Evolutionary conservation across 2,329 filamentous ascomycete species (phyloP).

Genomic region (Phyllosticta citribraziliensis): DNA sequence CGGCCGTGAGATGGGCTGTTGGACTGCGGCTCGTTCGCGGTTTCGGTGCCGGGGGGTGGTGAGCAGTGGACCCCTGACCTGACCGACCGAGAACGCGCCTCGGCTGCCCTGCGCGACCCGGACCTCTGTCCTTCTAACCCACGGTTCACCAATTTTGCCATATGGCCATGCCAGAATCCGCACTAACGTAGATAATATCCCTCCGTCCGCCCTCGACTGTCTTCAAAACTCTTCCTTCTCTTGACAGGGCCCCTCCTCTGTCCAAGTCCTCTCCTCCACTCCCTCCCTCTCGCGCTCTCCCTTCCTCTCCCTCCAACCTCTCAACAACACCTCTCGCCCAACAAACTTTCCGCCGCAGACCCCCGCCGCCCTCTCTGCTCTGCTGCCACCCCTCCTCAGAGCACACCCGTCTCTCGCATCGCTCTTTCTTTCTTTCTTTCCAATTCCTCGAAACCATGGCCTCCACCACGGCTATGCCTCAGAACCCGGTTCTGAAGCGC

Average conservation of each 20-base stretch:
- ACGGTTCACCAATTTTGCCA: constrained; percentile 4
- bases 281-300: not conserved
- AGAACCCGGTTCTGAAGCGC: constrained; percentile 34
- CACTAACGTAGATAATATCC: not conserved
- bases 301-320: not conserved
- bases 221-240: not conserved
- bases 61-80: not conserved
- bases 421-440: not conserved
- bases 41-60: not conserved
- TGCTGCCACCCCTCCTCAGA: not conserved
- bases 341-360: constrained; percentile 7
- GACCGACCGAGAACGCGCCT: not conserved
- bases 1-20: not conserved
- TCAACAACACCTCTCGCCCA: constrained; percentile 8
- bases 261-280: not conserved
- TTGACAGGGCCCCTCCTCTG: not conserved
- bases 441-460: constrained; percentile 18
- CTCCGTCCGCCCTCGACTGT: not conserved
- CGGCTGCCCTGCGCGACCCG: not conserved
- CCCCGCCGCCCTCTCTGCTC: constrained; percentile 1
- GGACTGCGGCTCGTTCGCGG: not conserved
- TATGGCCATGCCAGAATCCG: not conserved
- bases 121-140: constrained; percentile 8
- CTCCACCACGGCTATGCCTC: constrained; percentile 46
- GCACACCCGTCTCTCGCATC: not conserved